Evolutionary conservation across 352 stramenopile genomes (phyloP), one percentile per base, ranked within the genome.

Genomic region (Elongisporangium prolatum): DNA sequence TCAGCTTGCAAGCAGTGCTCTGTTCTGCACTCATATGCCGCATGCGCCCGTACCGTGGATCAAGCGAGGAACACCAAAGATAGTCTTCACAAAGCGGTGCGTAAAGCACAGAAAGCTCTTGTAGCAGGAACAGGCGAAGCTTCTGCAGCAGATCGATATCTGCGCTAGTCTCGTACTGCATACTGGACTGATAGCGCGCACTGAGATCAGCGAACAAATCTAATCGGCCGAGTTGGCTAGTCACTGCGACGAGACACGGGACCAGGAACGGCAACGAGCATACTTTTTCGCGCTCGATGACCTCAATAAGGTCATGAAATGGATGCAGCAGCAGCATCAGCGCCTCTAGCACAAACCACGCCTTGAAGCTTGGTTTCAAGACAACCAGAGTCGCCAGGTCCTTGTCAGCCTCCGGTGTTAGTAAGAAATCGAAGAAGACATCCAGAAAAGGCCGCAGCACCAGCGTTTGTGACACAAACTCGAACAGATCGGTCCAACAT

Each of bases 31-130:
- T 63, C 21, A 88, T 20, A 28, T 85, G 74, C 3, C 68, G 70
- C 63, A 83, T 67, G 4, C 69, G 66, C 20, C 63, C 75, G 24
- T 80, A 78, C 5, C 73, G 67, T 24, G 75, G 75, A 52, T 87
- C 77, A 17, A 84, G 49, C 17, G 68, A 56, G 10, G 72, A 70
- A 17, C 75, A 71, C 77, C 77, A 87, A 16, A 60, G 21, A 13
- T 40, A 40, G 28, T 40, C 28, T 1, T 40, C 28, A 40, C 7
- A 83, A 55, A 14, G 71, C 56, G 0, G 38, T 37, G 49, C 63
- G 67, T 4, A 71, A 20, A 0, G 34, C 17, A 20, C 59, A 61
- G 21, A 67, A 78, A 3, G 37, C 34, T 20, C 22, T 47, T 53
- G 25, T 8, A 67, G 24, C 13, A 72, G 55, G 10, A 40, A n/a